phyloP scores from a whole-genome alignment of 192 early-diverging fungal genomes.

The Coemansia sp. region DNA sequence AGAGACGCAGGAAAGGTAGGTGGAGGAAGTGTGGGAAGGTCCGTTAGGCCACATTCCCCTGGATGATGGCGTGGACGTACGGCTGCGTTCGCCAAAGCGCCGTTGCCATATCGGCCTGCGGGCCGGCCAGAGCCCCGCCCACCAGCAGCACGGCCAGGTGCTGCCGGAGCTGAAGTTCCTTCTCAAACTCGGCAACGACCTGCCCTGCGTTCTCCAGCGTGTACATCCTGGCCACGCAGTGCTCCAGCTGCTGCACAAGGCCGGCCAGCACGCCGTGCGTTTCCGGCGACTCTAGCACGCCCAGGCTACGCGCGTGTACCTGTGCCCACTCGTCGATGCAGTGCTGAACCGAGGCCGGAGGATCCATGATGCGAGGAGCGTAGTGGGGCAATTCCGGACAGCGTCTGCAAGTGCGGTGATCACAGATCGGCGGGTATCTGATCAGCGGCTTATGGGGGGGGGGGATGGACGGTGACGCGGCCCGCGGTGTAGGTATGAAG shows the following conservation, averaged over 20 bases:
- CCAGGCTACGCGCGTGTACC: not conserved
- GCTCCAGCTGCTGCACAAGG: no score
- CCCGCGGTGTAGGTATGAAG: no score
- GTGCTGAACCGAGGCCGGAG: not conserved
- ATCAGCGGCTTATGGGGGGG: no score
- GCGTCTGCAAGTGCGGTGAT: no score
- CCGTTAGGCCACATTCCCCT: no score
- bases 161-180: slow-evolving; percentile 40
- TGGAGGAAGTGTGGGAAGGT: no score
- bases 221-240: no score
- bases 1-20: no score
- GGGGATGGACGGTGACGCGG: no score
- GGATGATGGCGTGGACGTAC: slow-evolving; percentile 11
- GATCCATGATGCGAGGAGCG: no score
- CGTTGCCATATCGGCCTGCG: slow-evolving; percentile 30
- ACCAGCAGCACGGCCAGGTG: slow-evolving; percentile 19
- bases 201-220: not conserved
- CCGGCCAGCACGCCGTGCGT: not conserved
- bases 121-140: slow-evolving; percentile 5
- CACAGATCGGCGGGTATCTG: no score
- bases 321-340: not conserved
- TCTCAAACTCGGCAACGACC: slow-evolving; percentile 18
- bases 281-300: not conserved
- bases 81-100: slow-evolving; percentile 38
- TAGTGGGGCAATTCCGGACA: no score